Conservation (phyloP, 306 rosid species). For the Lagenaria siceraria region DNA sequence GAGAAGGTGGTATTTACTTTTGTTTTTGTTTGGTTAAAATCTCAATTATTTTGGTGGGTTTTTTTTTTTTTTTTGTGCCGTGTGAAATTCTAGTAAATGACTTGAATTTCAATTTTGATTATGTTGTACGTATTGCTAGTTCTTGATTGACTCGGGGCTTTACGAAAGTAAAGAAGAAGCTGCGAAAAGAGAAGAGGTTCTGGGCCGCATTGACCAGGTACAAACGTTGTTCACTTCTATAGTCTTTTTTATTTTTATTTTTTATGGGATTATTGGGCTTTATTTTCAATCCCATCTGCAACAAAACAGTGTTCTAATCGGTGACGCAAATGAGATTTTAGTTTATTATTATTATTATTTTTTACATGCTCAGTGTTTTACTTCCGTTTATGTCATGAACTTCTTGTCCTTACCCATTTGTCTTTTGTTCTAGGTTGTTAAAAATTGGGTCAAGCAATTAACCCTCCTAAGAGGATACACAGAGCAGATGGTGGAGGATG, state of each 20-base stretch:
- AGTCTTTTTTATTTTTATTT: background rate
- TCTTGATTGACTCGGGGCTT: constrained; percentile 65
- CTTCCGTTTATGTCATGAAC: background rate
- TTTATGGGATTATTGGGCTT: background rate
- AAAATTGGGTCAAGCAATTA: constrained; percentile 85
- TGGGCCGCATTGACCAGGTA: constrained; percentile 63
- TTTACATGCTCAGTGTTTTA: background rate
- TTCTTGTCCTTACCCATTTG: constrained; percentile 7
- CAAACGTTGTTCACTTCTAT: background rate
- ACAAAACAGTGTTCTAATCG: background rate
- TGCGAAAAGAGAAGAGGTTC: constrained; percentile 59
- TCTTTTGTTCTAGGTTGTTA: constrained; percentile 47
- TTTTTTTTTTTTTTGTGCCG: background rate
- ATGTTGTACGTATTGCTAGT: constrained; percentile 20
- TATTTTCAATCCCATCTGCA: background rate
- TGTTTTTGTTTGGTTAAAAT: background rate
- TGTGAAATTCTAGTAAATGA: background rate
- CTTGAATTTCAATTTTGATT: background rate
- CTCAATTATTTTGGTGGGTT: background rate
- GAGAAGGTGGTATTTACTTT: constrained; percentile 39
- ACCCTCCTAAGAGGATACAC: constrained; percentile 80
- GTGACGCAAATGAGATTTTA: background rate
- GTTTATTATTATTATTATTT: background rate
- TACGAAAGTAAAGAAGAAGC: constrained; percentile 63
- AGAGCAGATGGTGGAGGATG: constrained; percentile 95